Evolutionary conservation across 768 basidiomycete species (phyloP).

Genomic region (Boletus insuetus): DNA sequence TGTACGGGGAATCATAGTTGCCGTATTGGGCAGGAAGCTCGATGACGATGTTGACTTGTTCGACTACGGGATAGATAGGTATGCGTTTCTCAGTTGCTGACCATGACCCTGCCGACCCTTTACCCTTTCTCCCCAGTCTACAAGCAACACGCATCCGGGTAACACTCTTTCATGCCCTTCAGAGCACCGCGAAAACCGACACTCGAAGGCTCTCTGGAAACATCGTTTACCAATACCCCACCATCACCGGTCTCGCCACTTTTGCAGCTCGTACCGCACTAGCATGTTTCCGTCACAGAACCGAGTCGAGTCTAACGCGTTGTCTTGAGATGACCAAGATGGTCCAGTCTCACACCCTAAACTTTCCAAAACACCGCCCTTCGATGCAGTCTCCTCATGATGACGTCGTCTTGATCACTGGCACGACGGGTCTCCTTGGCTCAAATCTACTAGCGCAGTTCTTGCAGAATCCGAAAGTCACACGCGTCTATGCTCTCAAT

Average conservation of each 20-base stretch:
- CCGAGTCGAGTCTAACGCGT: constrained; percentile 13
- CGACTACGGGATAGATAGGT: constrained; percentile 12
- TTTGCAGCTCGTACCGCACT: constrained; percentile 13
- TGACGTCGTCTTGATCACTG: constrained; percentile 32
- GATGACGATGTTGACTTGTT: constrained; percentile 11
- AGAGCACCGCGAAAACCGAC: constrained; percentile 19
- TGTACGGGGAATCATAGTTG: constrained; percentile 13
- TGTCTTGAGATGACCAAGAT: constrained; percentile 15
- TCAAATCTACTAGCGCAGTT: constrained; percentile 27
- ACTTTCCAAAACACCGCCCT: constrained; percentile 11
- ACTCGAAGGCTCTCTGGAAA: constrained; percentile 25
- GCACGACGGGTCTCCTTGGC: constrained; percentile 36
- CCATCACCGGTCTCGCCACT: constrained; percentile 25
- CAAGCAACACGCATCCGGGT: constrained; percentile 42
- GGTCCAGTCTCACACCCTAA: neutral
- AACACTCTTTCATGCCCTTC: constrained; percentile 35
- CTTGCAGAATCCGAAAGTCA: constrained; percentile 10
- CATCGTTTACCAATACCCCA: constrained; percentile 38
- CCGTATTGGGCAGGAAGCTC: constrained; percentile 11
- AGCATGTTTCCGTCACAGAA: constrained; percentile 9
- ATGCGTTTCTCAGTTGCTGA: neutral
- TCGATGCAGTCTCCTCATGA: neutral
- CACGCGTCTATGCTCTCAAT: constrained; percentile 32
- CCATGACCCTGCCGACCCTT: neutral
- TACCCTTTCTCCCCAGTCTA: constrained; percentile 25